phyloP scores from a whole-genome alignment of 192 early-diverging fungal genomes.

The Neocallimastix lanati region DNA sequence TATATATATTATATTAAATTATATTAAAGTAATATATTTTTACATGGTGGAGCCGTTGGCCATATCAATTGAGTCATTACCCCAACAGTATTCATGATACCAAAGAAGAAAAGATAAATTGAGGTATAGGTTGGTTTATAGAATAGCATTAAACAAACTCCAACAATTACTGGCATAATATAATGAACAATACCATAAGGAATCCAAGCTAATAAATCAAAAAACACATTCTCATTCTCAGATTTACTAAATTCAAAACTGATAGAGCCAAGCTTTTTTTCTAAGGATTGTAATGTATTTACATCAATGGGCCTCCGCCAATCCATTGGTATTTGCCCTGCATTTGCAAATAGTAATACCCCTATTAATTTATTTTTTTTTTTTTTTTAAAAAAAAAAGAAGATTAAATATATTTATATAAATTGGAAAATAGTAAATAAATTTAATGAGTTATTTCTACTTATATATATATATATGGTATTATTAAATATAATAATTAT shows the following conservation, averaged over 20 bases:
- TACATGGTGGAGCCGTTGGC: conserved; percentile 51
- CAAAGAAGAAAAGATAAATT: conserved; percentile 38
- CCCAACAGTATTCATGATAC: conserved; percentile 43
- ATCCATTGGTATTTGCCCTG: not conserved
- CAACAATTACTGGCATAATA: conserved; percentile 39
- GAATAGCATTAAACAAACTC: conserved; percentile 18
- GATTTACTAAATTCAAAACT: not conserved
- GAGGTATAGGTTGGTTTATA: conserved; percentile 25
- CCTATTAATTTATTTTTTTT: too few species aligned
- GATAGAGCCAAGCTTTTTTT: not conserved
- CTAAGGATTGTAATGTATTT: not conserved
- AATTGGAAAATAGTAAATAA: not conserved
- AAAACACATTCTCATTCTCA: not conserved
- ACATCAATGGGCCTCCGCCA: not conserved
- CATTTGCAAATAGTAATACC: not conserved
- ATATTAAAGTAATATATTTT: conserved; percentile 7
- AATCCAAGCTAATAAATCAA: conserved; percentile 47
- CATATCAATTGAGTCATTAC: conserved; percentile 49
- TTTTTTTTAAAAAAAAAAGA: not conserved
- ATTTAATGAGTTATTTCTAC: too few species aligned
- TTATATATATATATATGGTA: too few species aligned
- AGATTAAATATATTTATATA: not conserved
- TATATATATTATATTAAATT: not conserved
- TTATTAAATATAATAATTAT: too few species aligned
- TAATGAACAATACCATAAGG: conserved; percentile 61